phyloP scores from a whole-genome alignment of 345 rosid species.

The Syzygium aqueum region DNA sequence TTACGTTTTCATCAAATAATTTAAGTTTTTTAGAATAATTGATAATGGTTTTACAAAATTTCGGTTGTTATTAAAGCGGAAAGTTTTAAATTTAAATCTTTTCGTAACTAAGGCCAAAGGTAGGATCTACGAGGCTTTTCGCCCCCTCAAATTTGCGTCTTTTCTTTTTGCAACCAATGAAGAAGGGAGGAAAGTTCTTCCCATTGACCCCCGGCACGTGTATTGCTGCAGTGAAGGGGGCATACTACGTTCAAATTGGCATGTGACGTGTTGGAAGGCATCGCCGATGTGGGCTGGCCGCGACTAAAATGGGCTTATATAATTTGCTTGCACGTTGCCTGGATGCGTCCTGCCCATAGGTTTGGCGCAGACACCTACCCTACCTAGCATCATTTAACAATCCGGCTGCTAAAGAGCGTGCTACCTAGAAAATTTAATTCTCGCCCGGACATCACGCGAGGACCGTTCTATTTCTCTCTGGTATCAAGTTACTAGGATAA shows the following conservation, averaged over 20 bases:
- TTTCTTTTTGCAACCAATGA: neutral
- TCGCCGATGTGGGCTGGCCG: neutral
- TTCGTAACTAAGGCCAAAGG: too few relatives aligned
- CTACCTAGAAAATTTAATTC: too few relatives aligned
- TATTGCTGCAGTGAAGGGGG: neutral
- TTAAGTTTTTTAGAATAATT: too few relatives aligned
- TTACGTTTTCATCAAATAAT: too few relatives aligned
- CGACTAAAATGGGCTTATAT: neutral
- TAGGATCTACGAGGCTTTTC: neutral
- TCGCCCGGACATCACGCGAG: neutral
- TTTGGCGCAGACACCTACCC: neutral
- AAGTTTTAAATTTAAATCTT: too few relatives aligned
- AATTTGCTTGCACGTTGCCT: neutral
- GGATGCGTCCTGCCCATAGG: neutral
- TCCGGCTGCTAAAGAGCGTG: neutral
- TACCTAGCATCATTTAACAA: neutral
- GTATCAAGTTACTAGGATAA: too few relatives aligned
- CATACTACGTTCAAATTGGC: neutral
- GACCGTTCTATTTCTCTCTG: too few relatives aligned
- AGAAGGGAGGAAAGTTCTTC: neutral
- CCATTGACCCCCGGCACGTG: neutral
- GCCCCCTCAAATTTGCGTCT: neutral
- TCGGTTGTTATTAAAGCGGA: too few relatives aligned
- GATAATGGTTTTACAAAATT: too few relatives aligned
- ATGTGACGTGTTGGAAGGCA: neutral